Base-by-base conservation (phyloP, 106 monocot genomes). In the Allium fistulosum region DNA sequence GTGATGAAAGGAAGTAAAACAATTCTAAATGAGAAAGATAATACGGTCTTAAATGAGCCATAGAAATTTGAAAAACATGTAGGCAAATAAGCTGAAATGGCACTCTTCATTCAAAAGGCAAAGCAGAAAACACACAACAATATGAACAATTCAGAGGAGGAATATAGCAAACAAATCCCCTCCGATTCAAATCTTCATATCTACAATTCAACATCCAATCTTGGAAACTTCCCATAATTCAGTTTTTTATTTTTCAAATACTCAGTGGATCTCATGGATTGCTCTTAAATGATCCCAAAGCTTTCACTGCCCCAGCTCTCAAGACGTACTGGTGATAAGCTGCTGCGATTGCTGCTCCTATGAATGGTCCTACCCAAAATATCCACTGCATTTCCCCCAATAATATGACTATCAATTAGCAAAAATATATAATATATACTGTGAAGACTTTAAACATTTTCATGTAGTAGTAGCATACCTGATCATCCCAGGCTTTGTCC, bases 321-420 rank as follows among this genome's bases (percentile, higher is more conserved):
- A 83, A 76, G 17, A 79, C 53, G 46, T 69, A 59, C 51, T 79
- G 74, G 49, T 79, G 58, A 60, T 83, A 79, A 16, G 63, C 62
- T 28, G 76, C 79, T 8, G 83, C 83, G 8, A 73, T 72, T 15
- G 72, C 83, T 0, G 83, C 79, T 8, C 83, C 83, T 49, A 79
- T 65, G 37, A 83, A 72, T 10, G 83, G 79, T 10, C 83, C 83
- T 46, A 76, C 83, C 79, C 83, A 83, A 51, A 83, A 83, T 13
- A 79, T 83, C 83, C 83, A 83, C 83, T 83, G 75, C 79, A 79
- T 57, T 57, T 57, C 3, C 11, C 16, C 14, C 11, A 4, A 16
- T 57, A 11, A 57, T 11, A 57, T 57, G 3, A 9, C 7, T 57
- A 57, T 1, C 56, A 4, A 4, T 13, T 57, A 16, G 14, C 11